Conservation (phyloP, 495 filamentous ascomycete genomes). For the Darksidea phi region DNA sequence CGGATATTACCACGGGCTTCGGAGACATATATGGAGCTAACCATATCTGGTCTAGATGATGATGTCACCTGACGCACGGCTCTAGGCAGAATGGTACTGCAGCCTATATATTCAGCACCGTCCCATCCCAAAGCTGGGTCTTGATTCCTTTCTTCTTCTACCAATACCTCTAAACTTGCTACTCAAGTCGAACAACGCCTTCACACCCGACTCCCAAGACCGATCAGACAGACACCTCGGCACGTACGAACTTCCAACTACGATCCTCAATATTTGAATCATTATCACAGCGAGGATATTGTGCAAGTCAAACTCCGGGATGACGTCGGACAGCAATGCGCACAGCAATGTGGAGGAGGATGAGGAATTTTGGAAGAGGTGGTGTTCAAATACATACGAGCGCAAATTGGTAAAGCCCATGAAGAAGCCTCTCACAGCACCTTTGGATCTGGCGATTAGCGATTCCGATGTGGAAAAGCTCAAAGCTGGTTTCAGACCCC, state of each 20-base stretch:
- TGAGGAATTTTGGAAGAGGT: slow-evolving; percentile 12
- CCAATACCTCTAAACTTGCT: slow-evolving; percentile 12
- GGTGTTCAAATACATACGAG: slow-evolving; percentile 11
- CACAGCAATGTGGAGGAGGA: slow-evolving; percentile 10
- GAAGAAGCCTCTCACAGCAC: slow-evolving; percentile 22
- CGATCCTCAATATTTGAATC: slow-evolving; percentile 10
- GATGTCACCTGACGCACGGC: slow-evolving; percentile 10
- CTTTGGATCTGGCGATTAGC: slow-evolving; percentile 17
- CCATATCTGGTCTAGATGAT: slow-evolving; percentile 8
- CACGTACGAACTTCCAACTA: slow-evolving; percentile 11
- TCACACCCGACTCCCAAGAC: slow-evolving; percentile 11
- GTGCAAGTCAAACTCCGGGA: slow-evolving; percentile 9
- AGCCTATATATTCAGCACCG: slow-evolving; percentile 12
- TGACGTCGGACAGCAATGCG: slow-evolving; percentile 8
- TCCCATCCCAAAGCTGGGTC: slow-evolving; percentile 6
- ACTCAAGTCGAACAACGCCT: slow-evolving; percentile 12
- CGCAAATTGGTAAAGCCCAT: slow-evolving; percentile 10
- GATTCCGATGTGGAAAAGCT: slow-evolving; percentile 22
- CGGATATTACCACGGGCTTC: slow-evolving; percentile 10
- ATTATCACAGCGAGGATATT: slow-evolving; percentile 13
- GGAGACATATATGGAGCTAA: slow-evolving; percentile 8
- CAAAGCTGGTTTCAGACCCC: slow-evolving; percentile 17
- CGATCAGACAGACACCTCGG: slow-evolving; percentile 10
- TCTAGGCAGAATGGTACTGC: slow-evolving; percentile 8
- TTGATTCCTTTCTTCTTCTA: slow-evolving; percentile 12